Evolutionary conservation across 768 basidiomycete species (phyloP).

Genomic region (Tulasnella calospora): DNA sequence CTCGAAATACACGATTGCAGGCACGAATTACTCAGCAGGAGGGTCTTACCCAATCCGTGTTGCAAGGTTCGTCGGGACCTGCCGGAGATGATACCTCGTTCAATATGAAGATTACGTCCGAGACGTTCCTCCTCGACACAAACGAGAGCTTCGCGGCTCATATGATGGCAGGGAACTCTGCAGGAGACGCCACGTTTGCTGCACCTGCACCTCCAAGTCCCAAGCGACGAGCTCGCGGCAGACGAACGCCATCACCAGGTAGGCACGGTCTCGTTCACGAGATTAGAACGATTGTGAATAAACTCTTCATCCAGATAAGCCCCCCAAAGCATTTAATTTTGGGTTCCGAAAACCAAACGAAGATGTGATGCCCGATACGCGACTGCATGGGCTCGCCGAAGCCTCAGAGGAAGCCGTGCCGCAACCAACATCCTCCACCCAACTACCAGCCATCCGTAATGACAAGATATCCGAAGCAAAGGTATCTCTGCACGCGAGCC

Average conservation of each 20-base stretch:
- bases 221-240: neutral
- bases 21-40: neutral
- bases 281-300: too few species aligned
- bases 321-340: neutral
- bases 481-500: neutral
- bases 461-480: neutral
- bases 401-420: neutral
- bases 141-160: constrained; percentile 18
- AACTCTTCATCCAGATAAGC: neutral
- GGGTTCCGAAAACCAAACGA: neutral
- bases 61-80: neutral
- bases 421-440: neutral
- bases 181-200: neutral
- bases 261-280: neutral
- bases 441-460: neutral
- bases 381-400: neutral
- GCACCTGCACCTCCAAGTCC: neutral
- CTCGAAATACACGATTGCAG: neutral
- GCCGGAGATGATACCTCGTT: neutral
- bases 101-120: constrained; percentile 14
- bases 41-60: neutral
- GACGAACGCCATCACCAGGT: neutral
- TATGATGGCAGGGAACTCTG: neutral
- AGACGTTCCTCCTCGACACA: constrained; percentile 16
- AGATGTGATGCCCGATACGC: neutral